phyloP scores from a whole-genome alignment of 2,329 filamentous ascomycete genomes.

The Colletotrichum falcatum region DNA sequence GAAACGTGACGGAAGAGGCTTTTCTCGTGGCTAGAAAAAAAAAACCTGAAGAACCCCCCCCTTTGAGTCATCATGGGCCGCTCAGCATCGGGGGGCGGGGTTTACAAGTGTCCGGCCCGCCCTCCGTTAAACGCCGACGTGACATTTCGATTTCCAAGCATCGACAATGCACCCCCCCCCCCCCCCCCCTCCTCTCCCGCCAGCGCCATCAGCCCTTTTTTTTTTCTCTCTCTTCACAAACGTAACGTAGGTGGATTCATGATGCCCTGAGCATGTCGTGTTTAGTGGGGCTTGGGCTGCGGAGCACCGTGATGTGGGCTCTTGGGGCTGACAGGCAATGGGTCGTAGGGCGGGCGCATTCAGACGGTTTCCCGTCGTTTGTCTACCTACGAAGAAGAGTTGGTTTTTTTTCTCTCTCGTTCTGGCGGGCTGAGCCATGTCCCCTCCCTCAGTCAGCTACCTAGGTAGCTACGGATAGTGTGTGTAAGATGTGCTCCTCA shows the following conservation, averaged over 20 bases:
- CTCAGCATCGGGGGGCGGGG: conserved; percentile 34
- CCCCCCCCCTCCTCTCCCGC: not conserved
- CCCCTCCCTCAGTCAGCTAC: too few relatives aligned
- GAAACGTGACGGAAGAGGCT: not conserved
- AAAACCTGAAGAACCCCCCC: not conserved
- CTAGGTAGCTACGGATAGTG: too few relatives aligned
- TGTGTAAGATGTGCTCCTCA: not conserved
- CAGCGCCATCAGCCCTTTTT: not conserved
- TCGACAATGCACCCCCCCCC: not conserved
- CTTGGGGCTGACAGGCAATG: conserved; percentile 17
- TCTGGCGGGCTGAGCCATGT: conserved; percentile 12
- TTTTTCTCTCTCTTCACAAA: not conserved
- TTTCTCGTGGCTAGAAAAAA: not conserved
- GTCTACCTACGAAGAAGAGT: conserved; percentile 2
- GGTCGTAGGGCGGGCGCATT: conserved; percentile 25
- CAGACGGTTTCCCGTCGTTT: conserved; percentile 23
- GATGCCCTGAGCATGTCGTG: conserved; percentile 30
- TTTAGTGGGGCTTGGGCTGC: conserved; percentile 22
- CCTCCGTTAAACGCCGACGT: conserved; percentile 38
- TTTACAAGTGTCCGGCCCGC: conserved; percentile 37
- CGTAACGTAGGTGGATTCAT: conserved; percentile 13
- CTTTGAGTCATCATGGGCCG: too few relatives aligned
- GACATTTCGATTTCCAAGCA: conserved; percentile 37
- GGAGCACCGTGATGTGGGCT: conserved; percentile 5
- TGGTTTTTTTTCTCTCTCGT: not conserved